These are phyloP conservation scores for Aspergillus mulundensis DNA, from an alignment of 495 filamentous ascomycete genomes.

Conservation along the genomic window DNA sequence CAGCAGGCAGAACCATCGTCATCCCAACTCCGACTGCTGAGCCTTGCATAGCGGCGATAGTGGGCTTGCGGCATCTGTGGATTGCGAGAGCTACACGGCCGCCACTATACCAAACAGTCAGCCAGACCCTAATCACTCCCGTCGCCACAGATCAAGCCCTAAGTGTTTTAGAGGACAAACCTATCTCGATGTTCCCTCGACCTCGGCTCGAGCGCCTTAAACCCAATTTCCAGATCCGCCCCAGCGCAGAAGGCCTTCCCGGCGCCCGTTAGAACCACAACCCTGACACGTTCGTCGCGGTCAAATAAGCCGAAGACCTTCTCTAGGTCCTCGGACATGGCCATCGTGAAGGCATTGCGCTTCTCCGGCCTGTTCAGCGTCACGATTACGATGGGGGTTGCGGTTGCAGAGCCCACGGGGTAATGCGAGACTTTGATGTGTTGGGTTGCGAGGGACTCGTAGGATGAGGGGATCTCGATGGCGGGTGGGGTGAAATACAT, in stretches of 20 bases:
- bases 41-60: conserved; percentile 62
- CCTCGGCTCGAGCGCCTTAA: conserved; percentile 30
- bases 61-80: conserved; percentile 58
- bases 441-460: conserved; percentile 40
- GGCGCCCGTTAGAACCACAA: conserved; percentile 54
- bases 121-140: too few relatives aligned
- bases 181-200: conserved; percentile 44
- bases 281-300: conserved; percentile 52
- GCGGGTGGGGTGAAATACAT: conserved; percentile 40
- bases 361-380: conserved; percentile 55
- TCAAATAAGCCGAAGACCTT: conserved; percentile 52
- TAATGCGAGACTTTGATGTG: conserved; percentile 54
- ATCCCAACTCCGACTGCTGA: conserved; percentile 64
- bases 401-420: conserved; percentile 40
- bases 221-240: conserved; percentile 58
- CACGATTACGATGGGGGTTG: conserved; percentile 54
- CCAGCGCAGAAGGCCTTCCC: conserved; percentile 62
- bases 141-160: too few relatives aligned
- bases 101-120: conserved; percentile 19
- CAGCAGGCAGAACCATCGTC: conserved; percentile 62
- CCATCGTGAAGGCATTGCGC: conserved; percentile 59
- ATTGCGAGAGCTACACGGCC: conserved; percentile 53
- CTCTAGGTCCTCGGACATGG: conserved; percentile 54
- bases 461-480: conserved; percentile 34
- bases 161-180: too few relatives aligned